Base-by-base conservation (phyloP, 2,329 filamentous ascomycete species). In the Orbilia javanica region DNA sequence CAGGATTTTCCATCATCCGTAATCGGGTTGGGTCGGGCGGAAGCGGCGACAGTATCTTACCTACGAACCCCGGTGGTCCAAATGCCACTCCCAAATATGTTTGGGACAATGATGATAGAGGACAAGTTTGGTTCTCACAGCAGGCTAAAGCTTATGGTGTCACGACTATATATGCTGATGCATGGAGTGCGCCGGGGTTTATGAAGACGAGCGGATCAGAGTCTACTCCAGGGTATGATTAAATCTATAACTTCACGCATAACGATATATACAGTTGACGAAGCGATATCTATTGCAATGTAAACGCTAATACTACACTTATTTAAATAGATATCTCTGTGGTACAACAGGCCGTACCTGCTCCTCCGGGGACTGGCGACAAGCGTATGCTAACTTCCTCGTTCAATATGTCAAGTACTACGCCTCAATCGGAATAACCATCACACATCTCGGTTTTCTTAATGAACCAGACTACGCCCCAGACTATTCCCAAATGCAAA, bases 381-480 rank as follows among this genome's bases (percentile, higher is more conserved):
- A 87, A 80, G 85, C 86, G 1, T 88, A 86, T 66, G 87, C 86
- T 44, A 82, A 87, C 80, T 86, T 86, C 79, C 81, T 88, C 8
- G 84, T 86, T 2, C 84, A 86, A 75, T 87, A 87, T 81, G 83
- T 87, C 64, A 83, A 85, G 78, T 85, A 84, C 78, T 88, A 88
- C 81, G 81, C 82, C 18, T 82, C 84, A 57, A 83, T 83, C 1
- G 86, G 85, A 3, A 82, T 88, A 64, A 83, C 83, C 2, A 81
- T 88, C 48, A 85, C 85, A 0, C 85, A 86, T 67, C 81, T 87
- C 1, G 86, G 86, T 11, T 87, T 86, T 76, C 81, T 87, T 46
- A 87, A 87, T 80, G 86, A 87, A 80, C 86, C 85, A 0, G 84
- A 86, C 53, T 84, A 83, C 22, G 50, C 82, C 80, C 80, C 81